phyloP scores from a whole-genome alignment of 805 yeast species.

The Saitoella complicata region DNA sequence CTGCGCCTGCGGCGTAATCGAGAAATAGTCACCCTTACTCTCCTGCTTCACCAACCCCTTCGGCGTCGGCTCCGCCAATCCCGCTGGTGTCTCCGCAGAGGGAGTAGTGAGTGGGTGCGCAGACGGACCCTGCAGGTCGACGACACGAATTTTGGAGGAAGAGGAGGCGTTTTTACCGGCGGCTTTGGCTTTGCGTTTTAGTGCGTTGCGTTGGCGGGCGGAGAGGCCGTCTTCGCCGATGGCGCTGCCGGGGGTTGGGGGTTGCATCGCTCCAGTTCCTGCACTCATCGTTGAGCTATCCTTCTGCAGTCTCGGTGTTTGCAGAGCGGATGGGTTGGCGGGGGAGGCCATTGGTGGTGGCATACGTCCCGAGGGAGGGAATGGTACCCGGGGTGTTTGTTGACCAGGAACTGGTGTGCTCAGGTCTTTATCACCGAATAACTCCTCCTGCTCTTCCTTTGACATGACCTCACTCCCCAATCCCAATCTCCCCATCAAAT shows the following conservation, averaged over 20 bases:
- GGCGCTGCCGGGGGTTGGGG: conserved; percentile 1
- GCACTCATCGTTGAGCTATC: conserved; percentile 1
- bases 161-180: conserved; percentile 14
- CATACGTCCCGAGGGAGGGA: no score
- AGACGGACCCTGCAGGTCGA: conserved; percentile 6
- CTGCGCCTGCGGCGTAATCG: conserved; percentile 61
- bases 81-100: conserved; percentile 1
- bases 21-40: conserved; percentile 7
- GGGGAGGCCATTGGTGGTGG: no score
- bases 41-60: not conserved
- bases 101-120: not conserved
- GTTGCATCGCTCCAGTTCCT: conserved; percentile 3
- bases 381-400: not conserved
- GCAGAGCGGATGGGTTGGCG: conserved; percentile 10
- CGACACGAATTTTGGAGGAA: conserved; percentile 23
- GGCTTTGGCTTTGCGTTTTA: conserved; percentile 74
- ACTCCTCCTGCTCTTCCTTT: conserved; percentile 16
- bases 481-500: conserved; percentile 29
- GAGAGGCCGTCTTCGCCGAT: conserved; percentile 18
- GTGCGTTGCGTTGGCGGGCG: conserved; percentile 79
- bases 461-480: conserved; percentile 27
- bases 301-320: no score
- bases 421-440: conserved; percentile 19
- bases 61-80: conserved; percentile 5
- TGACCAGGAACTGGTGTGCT: not conserved